Evolutionary conservation across 2,329 filamentous ascomycete genomes (phyloP).

Genomic region (Rutstroemia sp.): DNA sequence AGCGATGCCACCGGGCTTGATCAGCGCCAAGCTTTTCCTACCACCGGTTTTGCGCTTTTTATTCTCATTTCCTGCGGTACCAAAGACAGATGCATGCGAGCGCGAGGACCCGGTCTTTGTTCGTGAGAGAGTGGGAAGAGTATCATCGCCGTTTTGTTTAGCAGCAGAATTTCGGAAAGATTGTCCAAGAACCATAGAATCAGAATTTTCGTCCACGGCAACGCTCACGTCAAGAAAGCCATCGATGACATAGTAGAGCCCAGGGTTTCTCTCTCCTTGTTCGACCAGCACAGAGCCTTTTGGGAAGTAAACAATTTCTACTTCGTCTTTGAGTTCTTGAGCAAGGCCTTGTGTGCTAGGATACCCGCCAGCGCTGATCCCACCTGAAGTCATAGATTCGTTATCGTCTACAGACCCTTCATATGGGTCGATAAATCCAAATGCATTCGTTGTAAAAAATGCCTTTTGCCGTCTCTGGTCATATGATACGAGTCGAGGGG

Average conservation of each 20-base stretch:
- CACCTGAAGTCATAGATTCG: slow-evolving; percentile 73
- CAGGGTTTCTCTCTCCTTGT: slow-evolving; percentile 93
- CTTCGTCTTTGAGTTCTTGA: slow-evolving; percentile 80
- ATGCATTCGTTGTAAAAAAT: slow-evolving; percentile 72
- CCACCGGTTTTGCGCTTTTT: slow-evolving; percentile 39
- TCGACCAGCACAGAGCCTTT: slow-evolving; percentile 92
- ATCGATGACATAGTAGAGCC: slow-evolving; percentile 94
- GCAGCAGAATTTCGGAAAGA: slow-evolving; percentile 17
- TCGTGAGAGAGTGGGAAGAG: slow-evolving; percentile 38
- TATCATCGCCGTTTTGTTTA: slow-evolving; percentile 26
- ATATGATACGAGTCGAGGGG: slow-evolving; percentile 75
- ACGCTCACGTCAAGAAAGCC: slow-evolving; percentile 93
- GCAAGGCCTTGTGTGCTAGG: slow-evolving; percentile 60
- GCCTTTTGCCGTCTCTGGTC: slow-evolving; percentile 76
- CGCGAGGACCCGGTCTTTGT: slow-evolving; percentile 36
- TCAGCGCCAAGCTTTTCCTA: slow-evolving; percentile 73
- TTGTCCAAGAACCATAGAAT: slow-evolving; percentile 25
- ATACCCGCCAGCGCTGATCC: slow-evolving; percentile 47
- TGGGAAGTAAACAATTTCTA: slow-evolving; percentile 96
- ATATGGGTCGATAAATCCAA: slow-evolving; percentile 83
- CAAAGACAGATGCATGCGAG: slow-evolving; percentile 21
- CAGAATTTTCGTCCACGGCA: slow-evolving; percentile 44
- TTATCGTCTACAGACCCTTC: slow-evolving; percentile 74
- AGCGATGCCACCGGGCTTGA: slow-evolving; percentile 89
- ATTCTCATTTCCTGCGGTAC: slow-evolving; percentile 23